A percentile compares a stretch with the other conserved stretches of the same genome.
phyloP scores from a whole-genome alignment of 2,329 filamentous ascomycete species.

The Diplodia intermedia region DNA sequence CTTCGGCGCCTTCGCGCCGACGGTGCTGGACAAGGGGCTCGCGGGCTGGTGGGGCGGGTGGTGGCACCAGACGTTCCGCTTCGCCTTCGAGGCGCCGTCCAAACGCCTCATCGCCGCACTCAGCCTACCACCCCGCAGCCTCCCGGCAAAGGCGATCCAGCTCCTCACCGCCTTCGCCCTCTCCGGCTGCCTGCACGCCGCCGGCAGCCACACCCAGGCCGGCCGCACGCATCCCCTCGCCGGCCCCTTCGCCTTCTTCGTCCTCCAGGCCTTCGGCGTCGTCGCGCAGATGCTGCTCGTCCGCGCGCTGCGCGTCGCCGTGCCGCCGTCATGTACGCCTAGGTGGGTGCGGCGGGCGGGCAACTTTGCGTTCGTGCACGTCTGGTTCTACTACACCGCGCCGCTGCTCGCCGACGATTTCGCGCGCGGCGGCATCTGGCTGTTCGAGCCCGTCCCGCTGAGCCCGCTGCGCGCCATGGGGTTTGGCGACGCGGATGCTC shows the following conservation, averaged over 20 bases:
- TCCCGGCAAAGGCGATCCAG: slow-evolving; percentile 50
- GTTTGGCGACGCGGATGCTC: slow-evolving; percentile 65
- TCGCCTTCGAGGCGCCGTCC: slow-evolving; percentile 69
- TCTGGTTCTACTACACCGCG: slow-evolving; percentile 73
- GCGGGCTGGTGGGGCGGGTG: slow-evolving; percentile 82
- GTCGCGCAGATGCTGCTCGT: slow-evolving; percentile 61
- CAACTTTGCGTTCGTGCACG: slow-evolving; percentile 68
- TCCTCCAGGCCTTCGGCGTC: slow-evolving; percentile 71
- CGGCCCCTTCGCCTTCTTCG: slow-evolving; percentile 71
- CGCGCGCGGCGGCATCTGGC: slow-evolving; percentile 74
- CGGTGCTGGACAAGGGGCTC: slow-evolving; percentile 72
- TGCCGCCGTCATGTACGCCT: slow-evolving; percentile 49
- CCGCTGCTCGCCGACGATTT: slow-evolving; percentile 78
- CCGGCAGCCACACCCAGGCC: slow-evolving; percentile 72
- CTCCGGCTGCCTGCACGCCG: slow-evolving; percentile 73
- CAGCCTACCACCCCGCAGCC: slow-evolving; percentile 42
- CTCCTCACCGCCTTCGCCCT: slow-evolving; percentile 66
- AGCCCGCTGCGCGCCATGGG: slow-evolving; percentile 73
- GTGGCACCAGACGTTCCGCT: slow-evolving; percentile 92
- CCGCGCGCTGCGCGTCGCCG: slow-evolving; percentile 43
- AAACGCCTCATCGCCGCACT: slow-evolving; percentile 52
- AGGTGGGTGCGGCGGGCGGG: slow-evolving; percentile 55
- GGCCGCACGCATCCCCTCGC: slow-evolving; percentile 63
- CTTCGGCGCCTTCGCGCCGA: slow-evolving; percentile 58
- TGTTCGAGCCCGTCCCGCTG: slow-evolving; percentile 81